Conservation (phyloP, 1,284 basidiomycete species). For the Tetrapyrgos nigripes region DNA sequence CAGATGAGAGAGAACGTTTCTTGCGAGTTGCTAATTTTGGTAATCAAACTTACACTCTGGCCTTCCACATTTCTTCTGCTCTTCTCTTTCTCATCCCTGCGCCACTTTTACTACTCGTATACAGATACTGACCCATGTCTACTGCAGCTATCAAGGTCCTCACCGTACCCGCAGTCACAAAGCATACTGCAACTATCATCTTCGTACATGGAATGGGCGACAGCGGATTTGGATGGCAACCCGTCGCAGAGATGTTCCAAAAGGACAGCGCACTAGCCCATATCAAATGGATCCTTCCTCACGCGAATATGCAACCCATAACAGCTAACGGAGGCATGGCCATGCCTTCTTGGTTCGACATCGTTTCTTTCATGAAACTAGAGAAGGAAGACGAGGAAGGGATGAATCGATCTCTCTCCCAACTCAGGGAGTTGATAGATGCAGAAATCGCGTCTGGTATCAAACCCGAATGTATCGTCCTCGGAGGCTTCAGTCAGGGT, state of each 20-base stretch:
- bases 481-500: constrained; percentile 66
- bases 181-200: constrained; percentile 11
- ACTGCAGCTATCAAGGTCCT: background rate
- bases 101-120: background rate
- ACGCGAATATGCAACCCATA: constrained; percentile 12
- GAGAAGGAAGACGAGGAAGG: constrained; percentile 54
- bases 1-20: no score
- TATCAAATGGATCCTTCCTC: constrained; percentile 21
- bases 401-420: constrained; percentile 44
- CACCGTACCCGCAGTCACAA: constrained; percentile 1
- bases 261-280: constrained; percentile 14
- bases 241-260: constrained; percentile 9
- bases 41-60: no score
- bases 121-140: background rate
- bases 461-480: constrained; percentile 40
- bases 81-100: background rate
- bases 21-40: no score
- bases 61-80: background rate
- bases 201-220: background rate
- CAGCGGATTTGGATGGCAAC: background rate
- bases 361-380: background rate
- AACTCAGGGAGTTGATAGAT: constrained; percentile 50
- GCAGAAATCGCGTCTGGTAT: constrained; percentile 54
- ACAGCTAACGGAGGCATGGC: constrained; percentile 2
- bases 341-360: constrained; percentile 14